phyloP scores from a whole-genome alignment of 352 stramenopile genomes.

The Thraustochytrium striatum region DNA sequence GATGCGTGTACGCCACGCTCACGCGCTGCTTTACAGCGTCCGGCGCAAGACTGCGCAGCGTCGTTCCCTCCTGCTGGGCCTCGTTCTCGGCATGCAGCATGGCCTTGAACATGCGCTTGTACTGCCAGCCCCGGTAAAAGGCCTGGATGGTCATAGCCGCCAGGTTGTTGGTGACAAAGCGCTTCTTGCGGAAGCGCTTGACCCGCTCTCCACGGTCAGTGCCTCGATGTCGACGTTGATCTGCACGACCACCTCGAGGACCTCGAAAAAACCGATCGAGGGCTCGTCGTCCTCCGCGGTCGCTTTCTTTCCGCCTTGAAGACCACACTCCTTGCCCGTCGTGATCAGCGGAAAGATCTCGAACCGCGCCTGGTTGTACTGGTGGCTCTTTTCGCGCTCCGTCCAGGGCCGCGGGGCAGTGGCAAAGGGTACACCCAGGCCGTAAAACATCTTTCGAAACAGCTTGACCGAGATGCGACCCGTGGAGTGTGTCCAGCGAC shows the following conservation, averaged over 20 bases:
- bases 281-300: not conserved
- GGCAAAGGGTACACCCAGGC: slow-evolving; percentile 3
- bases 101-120: not conserved
- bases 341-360: not conserved
- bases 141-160: slow-evolving; percentile 9
- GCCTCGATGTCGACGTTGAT: slow-evolving; percentile 2
- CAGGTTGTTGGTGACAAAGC: not conserved
- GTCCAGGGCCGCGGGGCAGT: not conserved
- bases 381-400: not conserved
- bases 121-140: not conserved
- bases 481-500: not conserved
- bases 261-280: slow-evolving; percentile 28
- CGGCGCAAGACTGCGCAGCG: not conserved
- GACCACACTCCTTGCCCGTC: not conserved
- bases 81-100: slow-evolving; percentile 1
- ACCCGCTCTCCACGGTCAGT: not conserved
- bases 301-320: not conserved
- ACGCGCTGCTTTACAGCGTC: not conserved
- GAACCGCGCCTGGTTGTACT: slow-evolving; percentile 34
- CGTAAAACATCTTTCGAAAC: not conserved
- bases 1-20: not conserved
- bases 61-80: not conserved
- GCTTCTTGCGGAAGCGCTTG: not conserved
- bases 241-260: slow-evolving; percentile 8
- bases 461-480: not conserved